Evolutionary conservation across 306 rosid genomes (phyloP).

Genomic region (Rosa lucieae): DNA sequence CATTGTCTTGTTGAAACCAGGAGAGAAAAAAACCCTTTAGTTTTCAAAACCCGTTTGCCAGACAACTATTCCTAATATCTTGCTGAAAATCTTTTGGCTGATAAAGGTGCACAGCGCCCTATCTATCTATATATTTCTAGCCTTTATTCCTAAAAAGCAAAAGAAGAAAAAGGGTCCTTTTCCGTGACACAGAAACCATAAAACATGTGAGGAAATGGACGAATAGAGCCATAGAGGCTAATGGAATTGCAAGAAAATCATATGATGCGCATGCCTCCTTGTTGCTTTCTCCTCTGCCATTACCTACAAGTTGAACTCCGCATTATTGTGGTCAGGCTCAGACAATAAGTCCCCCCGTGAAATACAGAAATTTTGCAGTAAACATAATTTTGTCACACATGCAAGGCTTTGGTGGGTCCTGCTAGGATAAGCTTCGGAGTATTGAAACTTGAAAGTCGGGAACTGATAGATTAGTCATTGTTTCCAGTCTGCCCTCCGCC

Average conservation of each 20-base stretch:
- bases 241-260: conserved; percentile 17
- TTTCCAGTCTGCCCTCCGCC: not conserved
- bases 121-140: not conserved
- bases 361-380: not conserved
- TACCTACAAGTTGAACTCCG: conserved; percentile 21
- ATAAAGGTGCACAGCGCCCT: not conserved
- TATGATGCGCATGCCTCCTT: conserved; percentile 25
- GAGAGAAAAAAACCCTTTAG: not conserved
- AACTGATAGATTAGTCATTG: too few relatives aligned
- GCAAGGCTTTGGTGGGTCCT: not conserved
- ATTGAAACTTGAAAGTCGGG: not conserved
- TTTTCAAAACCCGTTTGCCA: conserved; percentile 13
- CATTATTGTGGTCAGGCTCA: conserved; percentile 7
- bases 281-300: conserved; percentile 24
- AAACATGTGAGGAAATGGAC: conserved; percentile 30
- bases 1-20: not conserved
- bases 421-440: not conserved
- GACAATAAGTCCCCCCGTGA: not conserved
- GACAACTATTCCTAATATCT: not conserved
- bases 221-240: conserved; percentile 15
- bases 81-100: conserved; percentile 9
- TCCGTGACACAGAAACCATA: conserved; percentile 13
- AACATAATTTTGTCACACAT: not conserved
- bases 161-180: conserved; percentile 1
- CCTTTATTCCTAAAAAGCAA: conserved; percentile 10